phyloP scores from a whole-genome alignment of 2,329 filamentous ascomycete species.

The Xylariaceae sp. region DNA sequence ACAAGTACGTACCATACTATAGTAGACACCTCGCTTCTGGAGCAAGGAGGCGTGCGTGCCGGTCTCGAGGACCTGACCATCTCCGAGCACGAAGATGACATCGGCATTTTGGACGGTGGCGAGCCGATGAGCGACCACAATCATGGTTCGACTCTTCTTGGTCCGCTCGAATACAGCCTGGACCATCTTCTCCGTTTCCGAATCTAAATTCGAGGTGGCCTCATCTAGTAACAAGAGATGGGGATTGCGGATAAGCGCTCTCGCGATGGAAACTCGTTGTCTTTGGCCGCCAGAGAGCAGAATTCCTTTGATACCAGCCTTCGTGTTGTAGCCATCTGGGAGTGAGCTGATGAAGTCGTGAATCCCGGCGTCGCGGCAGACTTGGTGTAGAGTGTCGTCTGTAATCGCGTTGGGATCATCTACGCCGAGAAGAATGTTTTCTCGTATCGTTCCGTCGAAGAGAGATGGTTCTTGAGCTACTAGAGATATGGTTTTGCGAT shows the following conservation, averaged over 20 bases:
- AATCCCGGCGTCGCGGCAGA: conserved; percentile 68
- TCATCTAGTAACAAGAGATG: conserved; percentile 73
- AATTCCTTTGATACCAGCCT: conserved; percentile 71
- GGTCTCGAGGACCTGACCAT: conserved; percentile 63
- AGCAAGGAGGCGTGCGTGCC: conserved; percentile 59
- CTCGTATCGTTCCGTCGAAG: conserved; percentile 66
- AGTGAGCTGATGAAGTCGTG: conserved; percentile 74
- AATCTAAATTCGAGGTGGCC: conserved; percentile 73
- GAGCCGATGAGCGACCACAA: conserved; percentile 79
- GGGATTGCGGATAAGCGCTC: conserved; percentile 70
- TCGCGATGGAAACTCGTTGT: conserved; percentile 74
- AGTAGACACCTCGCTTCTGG: conserved; percentile 60
- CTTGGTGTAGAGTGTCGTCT: conserved; percentile 57
- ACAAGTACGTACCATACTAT: conserved; percentile 58
- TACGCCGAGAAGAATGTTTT: conserved; percentile 74
- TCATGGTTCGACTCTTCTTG: conserved; percentile 66
- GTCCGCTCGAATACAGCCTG: conserved; percentile 72
- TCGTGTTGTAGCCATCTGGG: conserved; percentile 71
- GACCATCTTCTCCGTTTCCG: conserved; percentile 59
- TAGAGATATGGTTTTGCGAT: conserved; percentile 70
- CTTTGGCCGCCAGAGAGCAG: conserved; percentile 73
- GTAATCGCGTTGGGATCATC: conserved; percentile 57
- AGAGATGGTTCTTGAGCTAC: conserved; percentile 78
- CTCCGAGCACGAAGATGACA: conserved; percentile 77
- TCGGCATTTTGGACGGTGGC: conserved; percentile 81